A percentile compares a stretch with the other conserved stretches of the same genome.
These are phyloP conservation scores for Neurospora sp. DNA, from an alignment of 495 filamentous ascomycete species.

Conservation along the genomic window DNA sequence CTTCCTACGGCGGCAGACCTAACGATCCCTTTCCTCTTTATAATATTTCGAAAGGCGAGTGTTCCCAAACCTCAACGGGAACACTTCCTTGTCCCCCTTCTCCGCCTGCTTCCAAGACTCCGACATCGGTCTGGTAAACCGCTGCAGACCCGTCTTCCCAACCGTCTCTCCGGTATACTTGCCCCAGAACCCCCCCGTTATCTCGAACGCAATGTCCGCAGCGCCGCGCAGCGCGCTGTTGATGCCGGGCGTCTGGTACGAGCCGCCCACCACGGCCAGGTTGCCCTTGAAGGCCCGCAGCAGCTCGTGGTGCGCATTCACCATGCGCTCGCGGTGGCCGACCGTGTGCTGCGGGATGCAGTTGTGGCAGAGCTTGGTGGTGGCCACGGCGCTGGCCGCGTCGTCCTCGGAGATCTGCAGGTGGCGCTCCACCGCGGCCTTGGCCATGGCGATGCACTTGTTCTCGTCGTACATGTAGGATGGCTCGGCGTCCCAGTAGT, in stretches of 20 bases:
- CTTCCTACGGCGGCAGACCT: not conserved
- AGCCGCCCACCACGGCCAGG: conserved; percentile 69
- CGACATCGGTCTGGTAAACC: conserved; percentile 8
- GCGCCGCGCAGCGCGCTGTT: conserved; percentile 29
- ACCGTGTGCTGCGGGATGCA: conserved; percentile 88
- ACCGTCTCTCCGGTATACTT: conserved; percentile 5
- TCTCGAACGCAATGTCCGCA: conserved; percentile 22
- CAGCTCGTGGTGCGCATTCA: conserved; percentile 44
- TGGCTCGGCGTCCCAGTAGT: conserved; percentile 64
- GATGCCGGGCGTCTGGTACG: conserved; percentile 46
- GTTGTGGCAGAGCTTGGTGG: conserved; percentile 54
- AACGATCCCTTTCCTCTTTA: not conserved
- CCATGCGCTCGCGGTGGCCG: conserved; percentile 60
- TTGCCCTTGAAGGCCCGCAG: conserved; percentile 46
- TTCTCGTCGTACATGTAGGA: conserved; percentile 48
- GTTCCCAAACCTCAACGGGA: not conserved
- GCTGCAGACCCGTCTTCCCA: conserved; percentile 26
- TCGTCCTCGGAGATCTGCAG: conserved; percentile 45
- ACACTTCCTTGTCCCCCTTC: not conserved
- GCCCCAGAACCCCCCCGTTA: conserved; percentile 8
- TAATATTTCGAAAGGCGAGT: not conserved
- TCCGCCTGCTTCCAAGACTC: not conserved
- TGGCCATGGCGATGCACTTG: conserved; percentile 57
- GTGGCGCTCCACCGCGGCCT: conserved; percentile 58
- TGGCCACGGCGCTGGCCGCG: conserved; percentile 43